These are phyloP conservation scores for Ustilago cynodontis DNA, from an alignment of 1,284 basidiomycete genomes.

Conservation along the genomic window DNA sequence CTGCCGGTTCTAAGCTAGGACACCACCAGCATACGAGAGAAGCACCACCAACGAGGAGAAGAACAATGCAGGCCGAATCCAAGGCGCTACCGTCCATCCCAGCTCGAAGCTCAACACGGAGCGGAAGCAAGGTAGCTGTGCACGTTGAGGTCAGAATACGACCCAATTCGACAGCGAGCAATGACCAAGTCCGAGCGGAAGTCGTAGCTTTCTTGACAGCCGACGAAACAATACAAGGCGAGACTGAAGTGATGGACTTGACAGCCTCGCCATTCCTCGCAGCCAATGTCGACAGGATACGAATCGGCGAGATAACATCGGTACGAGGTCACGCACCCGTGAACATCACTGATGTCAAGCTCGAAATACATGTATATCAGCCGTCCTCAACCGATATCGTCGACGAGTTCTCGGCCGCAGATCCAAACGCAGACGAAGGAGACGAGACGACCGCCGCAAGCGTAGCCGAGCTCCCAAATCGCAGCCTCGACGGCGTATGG, in stretches of 20 bases:
- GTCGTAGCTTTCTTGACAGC: constrained; percentile 16
- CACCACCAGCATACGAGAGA: not conserved
- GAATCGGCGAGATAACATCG: constrained; percentile 75
- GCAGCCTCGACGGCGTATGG: constrained; percentile 88
- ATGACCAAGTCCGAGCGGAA: constrained; percentile 19
- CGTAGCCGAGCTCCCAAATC: constrained; percentile 85
- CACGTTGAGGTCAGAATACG: constrained; percentile 43
- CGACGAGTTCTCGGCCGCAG: constrained; percentile 80
- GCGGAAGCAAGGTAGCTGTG: constrained; percentile 15
- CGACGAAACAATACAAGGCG: constrained; percentile 73
- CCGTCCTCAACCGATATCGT: constrained; percentile 78
- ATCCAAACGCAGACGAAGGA: constrained; percentile 74
- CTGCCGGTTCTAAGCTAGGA: too few species aligned
- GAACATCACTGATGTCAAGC: constrained; percentile 31
- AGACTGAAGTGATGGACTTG: constrained; percentile 81
- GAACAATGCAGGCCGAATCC: constrained; percentile 21
- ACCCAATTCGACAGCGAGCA: constrained; percentile 27
- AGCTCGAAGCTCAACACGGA: not conserved
- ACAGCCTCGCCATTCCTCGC: constrained; percentile 74
- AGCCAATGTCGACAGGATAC: constrained; percentile 81
- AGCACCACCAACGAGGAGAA: not conserved
- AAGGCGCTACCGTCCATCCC: constrained; percentile 9
- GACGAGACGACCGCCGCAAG: constrained; percentile 81
- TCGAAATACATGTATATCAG: constrained; percentile 84
- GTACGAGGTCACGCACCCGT: constrained; percentile 29